Evolutionary conservation across 495 filamentous ascomycete species (phyloP).

Genomic region (Hyphodiscus hymeniophilus): DNA sequence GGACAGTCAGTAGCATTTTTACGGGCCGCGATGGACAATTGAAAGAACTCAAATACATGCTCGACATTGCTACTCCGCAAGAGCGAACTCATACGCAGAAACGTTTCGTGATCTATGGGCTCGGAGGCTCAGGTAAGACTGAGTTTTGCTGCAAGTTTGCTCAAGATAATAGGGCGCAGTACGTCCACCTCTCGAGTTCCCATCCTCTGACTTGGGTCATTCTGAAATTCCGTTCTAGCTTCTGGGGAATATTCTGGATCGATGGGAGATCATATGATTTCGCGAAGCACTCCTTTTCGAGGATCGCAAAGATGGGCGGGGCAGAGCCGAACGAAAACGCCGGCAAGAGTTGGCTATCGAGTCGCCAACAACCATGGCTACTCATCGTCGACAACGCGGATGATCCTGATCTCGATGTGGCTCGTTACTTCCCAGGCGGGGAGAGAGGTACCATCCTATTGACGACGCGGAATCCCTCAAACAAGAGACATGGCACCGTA

Average conservation of each 20-base stretch:
- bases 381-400: conserved; percentile 33
- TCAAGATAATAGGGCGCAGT: conserved; percentile 20
- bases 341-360: conserved; percentile 26
- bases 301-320: conserved; percentile 22
- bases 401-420: conserved; percentile 21
- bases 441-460: conserved; percentile 27
- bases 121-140: conserved; percentile 30
- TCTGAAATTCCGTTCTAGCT: conserved; percentile 6
- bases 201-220: background rate
- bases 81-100: background rate
- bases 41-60: background rate
- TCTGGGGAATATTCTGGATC: conserved; percentile 23
- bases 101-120: conserved; percentile 26
- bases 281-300: conserved; percentile 11
- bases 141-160: conserved; percentile 29
- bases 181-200: background rate
- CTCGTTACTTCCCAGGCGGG: conserved; percentile 25
- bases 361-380: conserved; percentile 21
- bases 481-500: conserved; percentile 25
- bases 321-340: conserved; percentile 23
- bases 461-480: conserved; percentile 29
- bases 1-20: conserved; percentile 5
- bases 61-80: background rate
- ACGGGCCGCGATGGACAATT: conserved; percentile 1
- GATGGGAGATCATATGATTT: conserved; percentile 19